Evolutionary conservation across 257 asterid species (phyloP).

Genomic region (Ilex asprella): DNA sequence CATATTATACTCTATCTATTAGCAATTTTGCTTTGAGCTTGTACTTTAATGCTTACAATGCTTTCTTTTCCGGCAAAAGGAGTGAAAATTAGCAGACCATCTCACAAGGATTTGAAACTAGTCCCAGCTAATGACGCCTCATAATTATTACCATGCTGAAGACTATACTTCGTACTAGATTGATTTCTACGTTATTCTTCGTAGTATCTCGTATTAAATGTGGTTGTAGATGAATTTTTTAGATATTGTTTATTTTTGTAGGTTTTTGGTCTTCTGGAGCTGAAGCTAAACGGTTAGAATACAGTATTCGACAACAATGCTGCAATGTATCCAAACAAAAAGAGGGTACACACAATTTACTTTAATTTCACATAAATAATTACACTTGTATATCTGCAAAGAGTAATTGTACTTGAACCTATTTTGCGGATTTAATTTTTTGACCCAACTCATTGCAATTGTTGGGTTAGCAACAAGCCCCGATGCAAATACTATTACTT

Average conservation of each 20-base stretch:
- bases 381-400: too few species aligned
- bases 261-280: slow-evolving; percentile 22
- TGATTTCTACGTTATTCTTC: too few species aligned
- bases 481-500: not conserved
- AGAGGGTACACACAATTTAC: slow-evolving; percentile 22
- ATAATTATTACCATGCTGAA: too few species aligned
- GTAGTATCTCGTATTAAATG: too few species aligned
- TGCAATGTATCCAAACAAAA: slow-evolving; percentile 42
- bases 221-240: not conserved
- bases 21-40: too few species aligned
- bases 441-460: too few species aligned
- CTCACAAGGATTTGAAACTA: not conserved
- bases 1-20: too few species aligned
- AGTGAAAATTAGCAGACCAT: not conserved
- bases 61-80: not conserved
- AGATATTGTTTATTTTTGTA: slow-evolving; percentile 4
- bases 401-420: too few species aligned
- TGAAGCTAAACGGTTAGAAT: not conserved
- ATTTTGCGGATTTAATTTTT: too few species aligned
- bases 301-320: slow-evolving; percentile 27
- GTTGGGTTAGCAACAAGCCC: too few species aligned
- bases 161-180: not conserved
- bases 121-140: not conserved
- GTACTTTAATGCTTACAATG: not conserved
- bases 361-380: not conserved